Base-by-base conservation (phyloP, 805 yeast genomes). In the Nakazawaea siamensis region DNA sequence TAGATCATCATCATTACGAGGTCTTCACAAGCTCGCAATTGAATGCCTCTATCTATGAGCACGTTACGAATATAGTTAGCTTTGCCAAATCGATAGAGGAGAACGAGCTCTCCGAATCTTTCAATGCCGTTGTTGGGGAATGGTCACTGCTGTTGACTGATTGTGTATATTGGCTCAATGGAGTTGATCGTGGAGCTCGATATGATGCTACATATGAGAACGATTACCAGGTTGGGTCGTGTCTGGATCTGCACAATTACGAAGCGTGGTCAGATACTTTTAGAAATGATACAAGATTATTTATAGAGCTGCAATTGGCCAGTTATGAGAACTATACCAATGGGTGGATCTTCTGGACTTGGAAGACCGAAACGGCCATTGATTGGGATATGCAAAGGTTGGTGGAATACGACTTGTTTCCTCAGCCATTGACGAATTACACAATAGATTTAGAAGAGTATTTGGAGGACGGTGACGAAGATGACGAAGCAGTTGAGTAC, bases 271-370 rank as follows among this genome's bases (percentile, higher is more conserved):
- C 83, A 5, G 65, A 61, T 8, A 68, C 70, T 26, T 69, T 71
- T 50, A 73, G 68, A 52, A 49, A 48, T 17, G 64, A 74, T 44
- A 72, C 79, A 31, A 76, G 95, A 56, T 68, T 62, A 47, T 86
- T 67, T 53, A 66, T 87, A 33, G 96, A 88, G 62, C 95, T 95
- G 32, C 96, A 88, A 66, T 62, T 88, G 51, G 95, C 88, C 53
- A 85, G 95, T 2, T 41, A 52, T 32, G 61, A 57, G 37, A 84
- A 78, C 48, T 70, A 69, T 47, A 68, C 75, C 39, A 70, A 66
- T 24, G 97, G 97, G 21, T 88, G 96, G 96, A 72, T 85, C 39
- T 80, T 83, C 66, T 88, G 97, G 97, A 74, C 80, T 55, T 87
- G 85, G 80, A 88, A 87, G 67, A 82, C 95, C 18, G 96, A 88